These are phyloP conservation scores for Saccharomyces hybrid DNA, from an alignment of 1,139 yeast species.

Conservation along the genomic window DNA sequence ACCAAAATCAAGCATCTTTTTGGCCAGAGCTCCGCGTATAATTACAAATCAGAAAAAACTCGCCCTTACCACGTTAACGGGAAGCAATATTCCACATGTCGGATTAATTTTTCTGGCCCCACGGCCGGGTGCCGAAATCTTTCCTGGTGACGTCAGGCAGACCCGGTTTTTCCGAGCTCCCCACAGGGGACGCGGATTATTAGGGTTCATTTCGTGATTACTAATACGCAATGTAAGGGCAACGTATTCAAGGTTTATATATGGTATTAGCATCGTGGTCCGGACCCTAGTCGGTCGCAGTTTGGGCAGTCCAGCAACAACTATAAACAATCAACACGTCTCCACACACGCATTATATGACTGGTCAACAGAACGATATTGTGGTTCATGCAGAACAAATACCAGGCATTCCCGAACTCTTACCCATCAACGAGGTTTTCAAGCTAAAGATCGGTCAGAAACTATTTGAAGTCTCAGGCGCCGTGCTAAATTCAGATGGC, in stretches of 20 bases:
- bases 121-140: neutral
- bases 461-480: slow-evolving; percentile 56
- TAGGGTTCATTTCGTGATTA: neutral
- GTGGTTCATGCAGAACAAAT: slow-evolving; percentile 1
- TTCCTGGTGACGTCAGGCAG: neutral
- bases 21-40: neutral
- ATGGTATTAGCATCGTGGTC: neutral
- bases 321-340: neutral
- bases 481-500: slow-evolving; percentile 71
- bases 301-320: neutral
- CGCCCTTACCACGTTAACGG: neutral
- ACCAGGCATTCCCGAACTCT: slow-evolving; percentile 42
- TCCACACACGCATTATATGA: neutral
- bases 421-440: slow-evolving; percentile 59
- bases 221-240: neutral
- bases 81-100: neutral
- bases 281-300: neutral
- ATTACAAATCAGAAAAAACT: neutral
- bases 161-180: neutral
- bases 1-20: neutral
- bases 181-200: neutral
- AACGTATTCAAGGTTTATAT: neutral
- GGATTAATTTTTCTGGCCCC: neutral
- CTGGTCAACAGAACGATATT: neutral
- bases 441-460: slow-evolving; percentile 64